Evolutionary conservation across 2,329 filamentous ascomycete species (phyloP), one percentile per base, ranked within the genome.

Genomic region (Aspergillus unguis): DNA sequence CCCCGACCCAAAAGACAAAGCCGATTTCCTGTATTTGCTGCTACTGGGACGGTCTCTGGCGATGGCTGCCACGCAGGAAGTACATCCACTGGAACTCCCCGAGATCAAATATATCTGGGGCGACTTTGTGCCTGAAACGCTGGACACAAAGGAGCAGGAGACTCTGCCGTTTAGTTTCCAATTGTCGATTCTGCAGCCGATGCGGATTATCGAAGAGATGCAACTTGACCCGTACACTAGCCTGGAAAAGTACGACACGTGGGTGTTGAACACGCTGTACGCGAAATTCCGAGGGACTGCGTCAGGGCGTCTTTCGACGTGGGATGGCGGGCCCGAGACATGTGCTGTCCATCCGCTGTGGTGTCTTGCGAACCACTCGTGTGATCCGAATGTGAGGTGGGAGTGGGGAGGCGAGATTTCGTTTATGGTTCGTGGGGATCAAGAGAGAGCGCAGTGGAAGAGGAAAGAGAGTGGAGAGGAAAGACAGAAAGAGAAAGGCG

Each of bases 341-440:
- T 90, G 90, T 28, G 92, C 92, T 28, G 92, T 97, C 28, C 92
- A 97, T 73, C 91, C 92, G 2, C 84, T 95, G 62, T 99, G 94
- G 91, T 97, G 92, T 72, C 79, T 97, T 29, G 92, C 92, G 28
- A 99, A 99, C 65, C 94, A 99, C 69, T 90, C 91, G 69, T 99
- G 94, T 72, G 85, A 96, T 67, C 94, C 94, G 6, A 96, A 96
- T 69, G 91, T 97, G 36, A 83, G 83, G 3, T 99, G 94, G 94
- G 89, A 95, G 65, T 96, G 92, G 90, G 85, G 87, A 44, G 69
- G 67, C 4, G 70, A 74, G 59, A 73, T 74, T 50, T 71, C 66
- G 3, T 72, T 73, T 61, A 60, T 66, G 17, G 71, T 66, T 9
- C 57, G 72, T 25, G 59, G 51, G 28, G 55, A 60, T 27, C 61